Conservation (phyloP, 2,329 filamentous ascomycete genomes). For the Orbilia javanica region DNA sequence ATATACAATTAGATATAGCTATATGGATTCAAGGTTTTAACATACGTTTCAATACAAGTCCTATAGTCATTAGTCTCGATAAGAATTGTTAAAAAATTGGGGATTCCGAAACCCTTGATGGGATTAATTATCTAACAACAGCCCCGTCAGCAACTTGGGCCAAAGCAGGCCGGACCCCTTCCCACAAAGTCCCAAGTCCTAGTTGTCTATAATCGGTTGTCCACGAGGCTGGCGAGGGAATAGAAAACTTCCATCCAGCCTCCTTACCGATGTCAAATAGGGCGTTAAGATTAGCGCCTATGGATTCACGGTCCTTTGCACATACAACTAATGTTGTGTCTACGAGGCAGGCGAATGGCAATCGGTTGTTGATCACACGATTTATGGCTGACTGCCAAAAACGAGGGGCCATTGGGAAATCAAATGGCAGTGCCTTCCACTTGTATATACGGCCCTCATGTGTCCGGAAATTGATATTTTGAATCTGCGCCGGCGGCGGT, state of each 20-base stretch:
- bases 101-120: too few relatives aligned
- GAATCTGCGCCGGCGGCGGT: not conserved
- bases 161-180: not conserved
- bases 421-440: not conserved
- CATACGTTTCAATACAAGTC: too few relatives aligned
- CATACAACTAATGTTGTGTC: not conserved
- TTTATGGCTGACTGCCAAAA: not conserved
- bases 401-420: not conserved
- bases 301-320: not conserved
- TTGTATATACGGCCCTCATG: not conserved
- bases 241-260: not conserved
- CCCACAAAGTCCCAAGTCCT: not conserved
- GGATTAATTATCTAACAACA: too few relatives aligned
- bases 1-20: too few relatives aligned
- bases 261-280: not conserved
- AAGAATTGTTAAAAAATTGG: too few relatives aligned
- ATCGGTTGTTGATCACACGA: not conserved
- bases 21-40: too few relatives aligned
- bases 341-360: not conserved
- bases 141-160: too few relatives aligned
- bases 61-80: too few relatives aligned
- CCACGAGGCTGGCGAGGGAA: not conserved
- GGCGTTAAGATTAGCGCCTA: not conserved
- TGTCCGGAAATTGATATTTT: not conserved
- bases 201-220: not conserved